A percentile compares a stretch with the other conserved stretches of the same genome.
Conservation (phyloP, 345 rosid species). For the Camelina laxa region DNA sequence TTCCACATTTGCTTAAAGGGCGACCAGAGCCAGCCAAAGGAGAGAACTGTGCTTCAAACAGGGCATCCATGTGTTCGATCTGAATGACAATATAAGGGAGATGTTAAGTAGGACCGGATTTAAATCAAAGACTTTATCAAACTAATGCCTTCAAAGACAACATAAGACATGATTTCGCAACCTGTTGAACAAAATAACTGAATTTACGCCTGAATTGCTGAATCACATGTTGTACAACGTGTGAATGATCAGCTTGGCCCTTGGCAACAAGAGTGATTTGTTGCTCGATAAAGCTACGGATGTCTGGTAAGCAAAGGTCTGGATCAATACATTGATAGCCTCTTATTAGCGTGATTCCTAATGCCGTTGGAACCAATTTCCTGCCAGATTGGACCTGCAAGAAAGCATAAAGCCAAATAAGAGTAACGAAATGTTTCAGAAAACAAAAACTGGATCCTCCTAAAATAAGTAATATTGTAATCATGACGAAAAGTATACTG, state of each 20-base stretch:
- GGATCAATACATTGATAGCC: slow-evolving; percentile 96
- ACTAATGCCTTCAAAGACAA: neutral
- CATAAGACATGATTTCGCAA: slow-evolving; percentile 34
- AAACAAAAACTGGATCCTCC: slow-evolving; percentile 6
- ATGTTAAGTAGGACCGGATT: neutral
- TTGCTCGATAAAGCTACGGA: slow-evolving; percentile 96
- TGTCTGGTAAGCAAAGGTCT: slow-evolving; percentile 95
- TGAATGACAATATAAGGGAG: slow-evolving; percentile 32
- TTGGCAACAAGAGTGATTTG: slow-evolving; percentile 93
- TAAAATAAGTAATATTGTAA: slow-evolving; percentile 18
- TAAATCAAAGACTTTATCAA: neutral
- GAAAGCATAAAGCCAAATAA: slow-evolving; percentile 13
- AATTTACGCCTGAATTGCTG: slow-evolving; percentile 83
- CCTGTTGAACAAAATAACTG: slow-evolving; percentile 85
- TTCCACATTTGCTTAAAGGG: slow-evolving; percentile 90
- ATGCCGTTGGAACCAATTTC: slow-evolving; percentile 86
- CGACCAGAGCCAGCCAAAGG: slow-evolving; percentile 87
- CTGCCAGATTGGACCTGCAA: slow-evolving; percentile 85
- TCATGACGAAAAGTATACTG: slow-evolving; percentile 10
- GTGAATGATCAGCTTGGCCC: slow-evolving; percentile 82
- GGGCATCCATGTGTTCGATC: slow-evolving; percentile 93
- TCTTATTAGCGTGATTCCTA: slow-evolving; percentile 87
- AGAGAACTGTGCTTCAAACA: slow-evolving; percentile 96
- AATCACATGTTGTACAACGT: slow-evolving; percentile 78
- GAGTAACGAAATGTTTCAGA: neutral